Evolutionary conservation across 2,329 filamentous ascomycete species (phyloP).

Genomic region (Intubia oerlemansii): DNA sequence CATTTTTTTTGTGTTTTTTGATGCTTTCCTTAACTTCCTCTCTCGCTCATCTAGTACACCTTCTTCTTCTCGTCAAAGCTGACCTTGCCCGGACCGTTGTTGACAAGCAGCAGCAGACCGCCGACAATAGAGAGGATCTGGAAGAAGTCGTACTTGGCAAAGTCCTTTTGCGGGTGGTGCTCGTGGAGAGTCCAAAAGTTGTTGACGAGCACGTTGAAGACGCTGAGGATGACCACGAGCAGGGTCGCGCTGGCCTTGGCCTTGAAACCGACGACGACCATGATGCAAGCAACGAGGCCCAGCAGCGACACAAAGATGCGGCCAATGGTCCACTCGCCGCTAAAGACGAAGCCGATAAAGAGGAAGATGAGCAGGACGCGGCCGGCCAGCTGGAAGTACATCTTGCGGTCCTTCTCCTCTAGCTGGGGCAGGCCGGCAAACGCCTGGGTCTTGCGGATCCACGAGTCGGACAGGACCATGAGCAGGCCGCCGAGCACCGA

Average conservation of each 20-base stretch:
- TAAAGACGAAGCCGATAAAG: conserved; percentile 91
- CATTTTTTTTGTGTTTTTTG: not conserved
- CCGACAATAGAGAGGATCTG: conserved; percentile 98
- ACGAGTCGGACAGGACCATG: conserved; percentile 96
- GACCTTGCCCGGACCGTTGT: conserved; percentile 95
- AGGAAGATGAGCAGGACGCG: conserved; percentile 93
- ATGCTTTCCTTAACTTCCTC: too few species aligned
- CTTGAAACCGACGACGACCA: conserved; percentile 99
- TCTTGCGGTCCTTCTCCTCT: conserved; percentile 98
- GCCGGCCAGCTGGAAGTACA: conserved; percentile 98
- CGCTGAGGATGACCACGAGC: conserved; percentile 79
- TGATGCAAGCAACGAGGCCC: conserved; percentile 79
- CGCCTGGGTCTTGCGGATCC: conserved; percentile 93
- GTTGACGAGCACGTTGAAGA: conserved; percentile 96
- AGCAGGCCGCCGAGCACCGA: conserved; percentile 92
- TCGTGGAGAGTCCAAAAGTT: conserved; percentile 99
- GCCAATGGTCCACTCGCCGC: conserved; percentile 80
- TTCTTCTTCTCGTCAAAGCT: conserved; percentile 99
- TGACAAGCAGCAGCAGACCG: conserved; percentile 86
- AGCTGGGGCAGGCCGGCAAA: conserved; percentile 85
- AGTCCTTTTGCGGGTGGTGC: conserved; percentile 98
- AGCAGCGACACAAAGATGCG: conserved; percentile 66
- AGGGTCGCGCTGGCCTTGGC: conserved; percentile 96
- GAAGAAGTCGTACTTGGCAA: conserved; percentile 99
- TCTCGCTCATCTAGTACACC: too few species aligned